These are phyloP conservation scores for Amanita pseudoporphyria DNA, from an alignment of 768 basidiomycete species.

Conservation along the genomic window DNA sequence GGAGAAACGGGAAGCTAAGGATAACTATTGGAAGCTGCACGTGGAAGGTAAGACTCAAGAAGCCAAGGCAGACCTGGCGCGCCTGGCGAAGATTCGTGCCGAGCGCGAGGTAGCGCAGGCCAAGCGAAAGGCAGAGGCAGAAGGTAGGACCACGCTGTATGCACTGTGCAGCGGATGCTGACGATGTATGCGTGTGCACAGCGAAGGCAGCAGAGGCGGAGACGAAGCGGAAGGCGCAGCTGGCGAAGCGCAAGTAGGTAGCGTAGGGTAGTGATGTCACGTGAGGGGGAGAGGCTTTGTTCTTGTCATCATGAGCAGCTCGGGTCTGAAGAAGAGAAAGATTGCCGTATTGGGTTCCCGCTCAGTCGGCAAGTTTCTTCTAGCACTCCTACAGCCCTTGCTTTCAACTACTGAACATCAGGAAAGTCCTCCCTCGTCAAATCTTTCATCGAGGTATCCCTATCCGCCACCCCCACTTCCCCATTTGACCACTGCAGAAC, in stretches of 20 bases:
- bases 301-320: constrained; percentile 14
- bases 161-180: not conserved
- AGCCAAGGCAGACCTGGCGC: constrained; percentile 80
- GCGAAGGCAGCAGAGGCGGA: constrained; percentile 59
- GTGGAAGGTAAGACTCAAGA: constrained; percentile 80
- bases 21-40: constrained; percentile 83
- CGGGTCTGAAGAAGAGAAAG: constrained; percentile 67
- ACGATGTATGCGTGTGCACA: constrained; percentile 14
- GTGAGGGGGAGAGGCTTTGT: not conserved
- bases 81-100: constrained; percentile 76
- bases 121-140: constrained; percentile 81
- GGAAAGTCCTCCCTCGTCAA: constrained; percentile 95
- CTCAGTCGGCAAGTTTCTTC: constrained; percentile 63
- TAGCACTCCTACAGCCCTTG: not conserved
- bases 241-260: constrained; percentile 17
- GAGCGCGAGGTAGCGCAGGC: constrained; percentile 86
- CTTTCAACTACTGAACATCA: constrained; percentile 20
- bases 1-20: constrained; percentile 85
- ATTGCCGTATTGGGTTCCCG: constrained; percentile 86
- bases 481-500: constrained; percentile 26
- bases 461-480: not conserved
- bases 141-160: constrained; percentile 40
- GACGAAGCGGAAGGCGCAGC: constrained; percentile 45
- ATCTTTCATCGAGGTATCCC: constrained; percentile 71
- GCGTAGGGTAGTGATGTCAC: not conserved